phyloP scores from a whole-genome alignment of 2,329 filamentous ascomycete genomes.

The Fusarium devonianum region DNA sequence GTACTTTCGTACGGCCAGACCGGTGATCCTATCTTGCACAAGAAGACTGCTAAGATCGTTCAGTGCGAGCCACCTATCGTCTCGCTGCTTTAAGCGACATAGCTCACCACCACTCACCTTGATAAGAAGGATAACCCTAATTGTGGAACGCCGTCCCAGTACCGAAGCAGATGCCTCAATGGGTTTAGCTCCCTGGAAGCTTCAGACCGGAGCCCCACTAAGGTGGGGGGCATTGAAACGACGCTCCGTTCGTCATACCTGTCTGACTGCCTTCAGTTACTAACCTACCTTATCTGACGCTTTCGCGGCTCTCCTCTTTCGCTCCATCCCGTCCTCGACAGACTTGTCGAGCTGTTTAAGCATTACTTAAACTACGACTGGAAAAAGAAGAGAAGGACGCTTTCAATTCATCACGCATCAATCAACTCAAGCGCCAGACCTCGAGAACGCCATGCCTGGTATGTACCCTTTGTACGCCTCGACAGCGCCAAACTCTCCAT shows the following conservation, averaged over 20 bases:
- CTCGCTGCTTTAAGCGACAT: constrained; percentile 53
- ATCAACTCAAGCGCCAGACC: background rate
- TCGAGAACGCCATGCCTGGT: constrained; percentile 34
- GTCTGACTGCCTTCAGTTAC: constrained; percentile 13
- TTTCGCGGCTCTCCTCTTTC: constrained; percentile 12
- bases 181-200: constrained; percentile 14
- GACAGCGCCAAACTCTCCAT: constrained; percentile 2
- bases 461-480: constrained; percentile 30
- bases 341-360: background rate
- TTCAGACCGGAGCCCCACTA: constrained; percentile 1
- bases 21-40: constrained; percentile 59
- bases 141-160: constrained; percentile 14
- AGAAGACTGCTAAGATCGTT: constrained; percentile 57
- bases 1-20: constrained; percentile 63
- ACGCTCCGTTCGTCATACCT: constrained; percentile 17
- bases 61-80: constrained; percentile 67
- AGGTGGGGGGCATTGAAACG: constrained; percentile 21
- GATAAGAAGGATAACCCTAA: constrained; percentile 3
- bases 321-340: constrained; percentile 1
- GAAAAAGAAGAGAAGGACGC: background rate
- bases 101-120: constrained; percentile 13
- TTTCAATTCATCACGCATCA: background rate
- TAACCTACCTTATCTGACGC: constrained; percentile 26
- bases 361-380: background rate
- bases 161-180: constrained; percentile 29